These are phyloP conservation scores for Phlebiopsis flavidoalba DNA, from an alignment of 768 basidiomycete species.

Conservation along the genomic window DNA sequence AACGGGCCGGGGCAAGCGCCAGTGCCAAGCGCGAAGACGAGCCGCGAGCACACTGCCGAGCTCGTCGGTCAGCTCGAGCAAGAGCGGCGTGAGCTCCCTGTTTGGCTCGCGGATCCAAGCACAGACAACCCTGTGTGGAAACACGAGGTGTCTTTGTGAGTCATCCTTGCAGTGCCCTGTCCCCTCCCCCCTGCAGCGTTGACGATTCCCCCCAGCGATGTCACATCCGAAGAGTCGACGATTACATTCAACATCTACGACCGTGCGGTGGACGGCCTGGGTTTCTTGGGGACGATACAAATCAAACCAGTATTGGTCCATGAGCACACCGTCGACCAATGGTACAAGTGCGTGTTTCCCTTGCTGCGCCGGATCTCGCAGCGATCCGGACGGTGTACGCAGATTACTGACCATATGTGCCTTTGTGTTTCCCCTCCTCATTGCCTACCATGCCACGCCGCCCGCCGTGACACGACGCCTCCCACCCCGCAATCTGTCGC, in stretches of 20 bases:
- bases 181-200: constrained; percentile 6
- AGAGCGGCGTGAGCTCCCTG: constrained; percentile 12
- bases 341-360: constrained; percentile 76
- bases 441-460: constrained; percentile 5
- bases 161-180: constrained; percentile 13
- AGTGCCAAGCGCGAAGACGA: constrained; percentile 8
- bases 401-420: constrained; percentile 1
- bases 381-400: background rate
- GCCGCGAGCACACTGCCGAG: constrained; percentile 21
- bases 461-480: background rate
- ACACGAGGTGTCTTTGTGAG: constrained; percentile 97
- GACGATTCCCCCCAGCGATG: constrained; percentile 58
- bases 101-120: constrained; percentile 60
- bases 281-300: constrained; percentile 87
- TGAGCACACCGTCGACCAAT: constrained; percentile 93
- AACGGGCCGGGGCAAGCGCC: constrained; percentile 5
- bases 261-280: constrained; percentile 72
- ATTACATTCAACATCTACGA: constrained; percentile 93
- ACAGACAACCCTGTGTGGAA: constrained; percentile 98
- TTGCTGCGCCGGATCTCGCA: constrained; percentile 7
- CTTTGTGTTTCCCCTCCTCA: constrained; percentile 3
- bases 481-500: background rate
- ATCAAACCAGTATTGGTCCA: constrained; percentile 89
- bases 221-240: constrained; percentile 80
- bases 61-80: constrained; percentile 22